phyloP scores from a whole-genome alignment of 345 rosid genomes.

The Trapa incisa region DNA sequence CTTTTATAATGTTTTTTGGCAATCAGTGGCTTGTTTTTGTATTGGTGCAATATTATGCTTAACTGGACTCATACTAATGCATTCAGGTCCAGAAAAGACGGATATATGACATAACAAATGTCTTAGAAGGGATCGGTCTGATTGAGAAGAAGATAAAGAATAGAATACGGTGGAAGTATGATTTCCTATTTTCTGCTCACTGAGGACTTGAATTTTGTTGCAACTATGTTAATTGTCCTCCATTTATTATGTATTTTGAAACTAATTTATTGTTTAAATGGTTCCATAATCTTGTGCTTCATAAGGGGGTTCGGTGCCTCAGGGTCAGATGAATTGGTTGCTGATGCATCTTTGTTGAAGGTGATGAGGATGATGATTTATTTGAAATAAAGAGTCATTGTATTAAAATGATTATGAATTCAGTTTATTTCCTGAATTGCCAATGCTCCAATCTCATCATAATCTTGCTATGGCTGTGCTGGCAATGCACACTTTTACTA shows the following conservation, averaged over 20 bases:
- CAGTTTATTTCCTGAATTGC: background rate
- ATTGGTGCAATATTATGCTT: constrained; percentile 1
- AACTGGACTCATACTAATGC: constrained; percentile 6
- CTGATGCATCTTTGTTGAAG: constrained; percentile 50
- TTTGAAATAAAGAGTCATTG: background rate
- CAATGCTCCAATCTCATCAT: background rate
- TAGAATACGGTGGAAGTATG: constrained; percentile 91
- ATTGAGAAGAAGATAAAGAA: constrained; percentile 93
- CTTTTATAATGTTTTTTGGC: background rate
- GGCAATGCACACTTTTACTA: constrained; percentile 1
- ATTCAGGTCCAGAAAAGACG: constrained; percentile 84
- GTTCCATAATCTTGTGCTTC: constrained; percentile 12
- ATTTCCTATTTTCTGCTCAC: background rate
- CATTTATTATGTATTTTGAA: background rate
- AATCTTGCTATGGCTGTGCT: background rate
- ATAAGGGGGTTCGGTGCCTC: constrained; percentile 67
- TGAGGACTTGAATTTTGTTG: too few relatives aligned
- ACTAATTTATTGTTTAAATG: background rate
- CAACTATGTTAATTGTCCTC: background rate
- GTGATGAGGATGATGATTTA: constrained; percentile 18
- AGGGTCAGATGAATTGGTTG: constrained; percentile 44
- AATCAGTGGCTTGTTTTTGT: background rate
- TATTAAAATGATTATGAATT: background rate
- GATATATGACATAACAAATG: constrained; percentile 97
- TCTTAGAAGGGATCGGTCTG: constrained; percentile 94